Conservation (phyloP, 192 early-diverging fungal species). For the Hyaloraphidium curvatum region DNA sequence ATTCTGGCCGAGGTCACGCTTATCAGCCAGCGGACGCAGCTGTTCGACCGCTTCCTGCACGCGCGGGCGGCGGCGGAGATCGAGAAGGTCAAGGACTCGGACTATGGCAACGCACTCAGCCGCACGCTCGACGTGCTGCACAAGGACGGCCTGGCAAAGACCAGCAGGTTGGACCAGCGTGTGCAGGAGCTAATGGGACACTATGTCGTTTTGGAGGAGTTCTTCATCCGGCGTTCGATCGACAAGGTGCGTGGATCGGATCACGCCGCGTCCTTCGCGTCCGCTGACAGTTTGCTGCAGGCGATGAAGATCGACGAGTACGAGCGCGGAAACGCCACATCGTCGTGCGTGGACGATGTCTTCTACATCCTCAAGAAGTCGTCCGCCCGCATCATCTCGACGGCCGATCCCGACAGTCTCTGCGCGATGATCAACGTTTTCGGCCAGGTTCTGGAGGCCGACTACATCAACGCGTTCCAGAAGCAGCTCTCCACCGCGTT, state of each 20-base stretch:
- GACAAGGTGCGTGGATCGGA: not conserved
- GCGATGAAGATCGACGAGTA: conserved; percentile 23
- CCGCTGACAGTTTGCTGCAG: too few relatives aligned
- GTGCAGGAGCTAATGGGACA: conserved; percentile 2
- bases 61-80: conserved; percentile 42
- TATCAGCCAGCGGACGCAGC: conserved; percentile 51
- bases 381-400: conserved; percentile 48
- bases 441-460: conserved; percentile 41
- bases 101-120: not conserved
- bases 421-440: conserved; percentile 47
- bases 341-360: conserved; percentile 72
- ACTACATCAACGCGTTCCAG: conserved; percentile 42
- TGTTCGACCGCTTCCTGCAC: conserved; percentile 71
- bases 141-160: not conserved
- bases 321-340: conserved; percentile 12
- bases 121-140: not conserved
- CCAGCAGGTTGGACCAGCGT: not conserved
- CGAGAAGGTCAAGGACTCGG: not conserved
- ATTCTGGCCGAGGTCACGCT: conserved; percentile 62
- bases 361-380: conserved; percentile 77
- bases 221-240: not conserved
- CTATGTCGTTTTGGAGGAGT: not conserved
- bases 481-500: conserved; percentile 33
- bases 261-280: conserved; percentile 2
- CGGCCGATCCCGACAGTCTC: conserved; percentile 43